Evolutionary conservation across 1,284 basidiomycete species (phyloP).

Genomic region (Heliocybe sulcata): DNA sequence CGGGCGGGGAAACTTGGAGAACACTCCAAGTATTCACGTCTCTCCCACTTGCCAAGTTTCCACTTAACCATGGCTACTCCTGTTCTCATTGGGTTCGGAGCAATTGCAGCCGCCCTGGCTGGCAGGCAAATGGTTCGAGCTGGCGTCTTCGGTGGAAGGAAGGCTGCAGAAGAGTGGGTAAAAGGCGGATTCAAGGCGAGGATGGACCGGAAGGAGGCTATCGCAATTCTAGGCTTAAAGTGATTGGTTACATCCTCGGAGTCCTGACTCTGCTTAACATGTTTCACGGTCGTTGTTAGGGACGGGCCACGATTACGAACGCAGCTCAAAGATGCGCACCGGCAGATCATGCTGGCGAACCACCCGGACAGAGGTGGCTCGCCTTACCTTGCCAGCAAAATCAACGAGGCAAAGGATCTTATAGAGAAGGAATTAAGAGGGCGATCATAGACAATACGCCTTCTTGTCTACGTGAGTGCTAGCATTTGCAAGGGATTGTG

Average conservation of each 20-base stretch:
- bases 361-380: conserved; percentile 96
- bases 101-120: conserved; percentile 74
- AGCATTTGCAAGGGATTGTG: background rate
- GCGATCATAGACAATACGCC: background rate
- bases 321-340: conserved; percentile 84
- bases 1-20: background rate
- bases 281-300: conserved; percentile 31
- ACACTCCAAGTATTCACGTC: conserved; percentile 7
- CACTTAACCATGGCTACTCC: conserved; percentile 57
- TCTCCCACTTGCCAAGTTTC: conserved; percentile 4
- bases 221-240: conserved; percentile 90
- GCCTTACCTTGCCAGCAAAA: conserved; percentile 96
- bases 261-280: background rate
- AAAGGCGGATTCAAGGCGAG: conserved; percentile 93
- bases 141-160: conserved; percentile 47
- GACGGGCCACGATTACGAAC: conserved; percentile 67
- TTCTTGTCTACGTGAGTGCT: background rate
- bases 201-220: conserved; percentile 95
- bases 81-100: conserved; percentile 70
- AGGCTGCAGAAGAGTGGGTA: conserved; percentile 78
- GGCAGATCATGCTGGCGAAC: conserved; percentile 91
- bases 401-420: conserved; percentile 88
- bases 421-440: conserved; percentile 56
- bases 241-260: conserved; percentile 32
- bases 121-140: conserved; percentile 64